Conservation (phyloP, 306 rosid species). For the Erythrophleum fordii region DNA sequence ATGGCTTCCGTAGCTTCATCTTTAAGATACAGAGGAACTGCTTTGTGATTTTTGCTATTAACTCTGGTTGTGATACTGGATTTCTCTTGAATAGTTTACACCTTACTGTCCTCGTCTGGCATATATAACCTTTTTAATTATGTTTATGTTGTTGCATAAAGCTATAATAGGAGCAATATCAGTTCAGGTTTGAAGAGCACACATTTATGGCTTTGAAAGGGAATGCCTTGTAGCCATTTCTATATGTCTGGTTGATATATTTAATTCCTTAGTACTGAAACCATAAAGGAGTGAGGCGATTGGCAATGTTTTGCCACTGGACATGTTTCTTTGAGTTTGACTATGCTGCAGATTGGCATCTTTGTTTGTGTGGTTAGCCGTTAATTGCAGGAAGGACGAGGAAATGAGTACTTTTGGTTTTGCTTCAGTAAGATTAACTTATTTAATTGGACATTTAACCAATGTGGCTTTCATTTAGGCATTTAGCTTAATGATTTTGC, state of each 20-base stretch:
- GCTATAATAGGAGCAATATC: neutral
- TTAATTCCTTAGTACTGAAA: neutral
- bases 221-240: neutral
- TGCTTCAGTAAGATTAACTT: neutral
- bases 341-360: conserved; percentile 19
- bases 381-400: neutral
- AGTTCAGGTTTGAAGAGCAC: neutral
- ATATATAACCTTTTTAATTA: neutral
- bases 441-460: neutral
- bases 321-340: neutral
- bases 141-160: neutral
- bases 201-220: neutral
- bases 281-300: neutral
- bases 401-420: neutral
- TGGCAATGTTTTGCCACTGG: neutral
- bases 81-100: neutral
- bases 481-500: neutral
- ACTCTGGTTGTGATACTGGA: neutral
- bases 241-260: neutral
- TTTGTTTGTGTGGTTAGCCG: neutral
- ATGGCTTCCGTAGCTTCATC: neutral
- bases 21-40: neutral
- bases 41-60: neutral
- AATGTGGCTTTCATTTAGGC: neutral
- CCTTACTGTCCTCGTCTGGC: neutral